Base-by-base conservation (phyloP, 108 stramenopile genomes). In the Nitzschia palea region DNA sequence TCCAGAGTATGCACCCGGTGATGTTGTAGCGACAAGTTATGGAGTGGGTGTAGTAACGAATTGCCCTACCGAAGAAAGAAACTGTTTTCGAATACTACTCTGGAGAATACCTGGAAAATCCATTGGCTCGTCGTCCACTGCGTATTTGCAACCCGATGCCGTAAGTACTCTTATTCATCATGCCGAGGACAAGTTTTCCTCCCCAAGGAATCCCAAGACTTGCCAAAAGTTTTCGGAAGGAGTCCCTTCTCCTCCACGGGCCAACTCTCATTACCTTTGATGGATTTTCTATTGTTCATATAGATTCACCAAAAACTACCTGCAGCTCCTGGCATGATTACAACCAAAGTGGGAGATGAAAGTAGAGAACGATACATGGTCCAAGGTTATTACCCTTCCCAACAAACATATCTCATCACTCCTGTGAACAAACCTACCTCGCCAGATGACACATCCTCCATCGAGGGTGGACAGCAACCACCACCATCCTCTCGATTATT, bases 61-160 rank as follows among this genome's bases (percentile, higher is more conserved):
- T 18, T 42, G 48, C 43, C 20, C 50, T 12, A 22, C 2, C 18
- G 15, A 22, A 1, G 18, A 37, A 17, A 6, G 40, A 9, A 18
- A 30, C 71, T 37, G 32, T 23, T 68, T 47, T 48, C 59, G 45
- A 44, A 72, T 87, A 0, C 70, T 85, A 9, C 59, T 93, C 9
- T 88, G 87, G 86, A 67, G 92, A 47, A 45, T 67, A 28, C 84
- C 87, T 22, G 92, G 92, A 0, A 81, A 85, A 64, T 90, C 89
- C 18, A 78, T 93, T 23, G 87, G 70, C 18, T 82, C 87, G 0
- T 68, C 80, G 2, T 63, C 85, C 8, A 50, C 67, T 1, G 85
- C 86, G 2, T 79, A 65, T 52, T 31, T 87, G 28, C 71, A 74
- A 60, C 57, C 54, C 4, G 33, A 72, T 52, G 44, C 68, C 29